Conservation (phyloP, 2,329 filamentous ascomycete genomes). For the Colletotrichum sp. region DNA sequence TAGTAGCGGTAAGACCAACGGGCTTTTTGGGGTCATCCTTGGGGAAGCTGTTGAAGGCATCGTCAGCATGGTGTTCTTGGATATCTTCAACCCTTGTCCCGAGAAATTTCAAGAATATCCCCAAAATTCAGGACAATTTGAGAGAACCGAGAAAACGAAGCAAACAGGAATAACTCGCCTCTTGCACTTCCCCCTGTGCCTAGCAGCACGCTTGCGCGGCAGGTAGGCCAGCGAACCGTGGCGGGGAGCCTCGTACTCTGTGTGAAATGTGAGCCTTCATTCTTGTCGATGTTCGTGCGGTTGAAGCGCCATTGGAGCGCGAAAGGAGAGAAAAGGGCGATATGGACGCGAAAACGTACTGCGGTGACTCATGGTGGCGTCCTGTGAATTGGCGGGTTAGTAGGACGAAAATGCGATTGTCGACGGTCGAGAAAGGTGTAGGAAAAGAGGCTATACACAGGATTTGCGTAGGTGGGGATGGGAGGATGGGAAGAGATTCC, state of each 20-base stretch:
- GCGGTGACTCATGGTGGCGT: not conserved
- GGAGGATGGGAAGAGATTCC: not conserved
- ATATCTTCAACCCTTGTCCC: too few species aligned
- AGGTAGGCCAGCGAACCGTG: conserved; percentile 92
- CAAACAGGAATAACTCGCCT: conserved; percentile 67
- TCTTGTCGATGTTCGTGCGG: conserved; percentile 26
- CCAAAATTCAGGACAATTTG: too few species aligned
- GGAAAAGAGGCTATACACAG: too few species aligned
- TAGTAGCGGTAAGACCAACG: too few species aligned
- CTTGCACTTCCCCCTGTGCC: conserved; percentile 98
- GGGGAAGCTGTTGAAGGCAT: conserved; percentile 74
- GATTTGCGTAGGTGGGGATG: not conserved
- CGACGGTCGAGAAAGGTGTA: not conserved
- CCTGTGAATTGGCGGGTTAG: not conserved
- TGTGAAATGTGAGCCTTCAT: not conserved
- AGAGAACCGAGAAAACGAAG: not conserved
- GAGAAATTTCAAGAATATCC: too few species aligned
- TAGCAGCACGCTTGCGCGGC: conserved; percentile 89
- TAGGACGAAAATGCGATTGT: not conserved
- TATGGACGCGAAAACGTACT: not conserved
- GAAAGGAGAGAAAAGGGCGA: not conserved
- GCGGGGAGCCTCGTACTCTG: conserved; percentile 81
- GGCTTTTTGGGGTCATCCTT: conserved; percentile 96
- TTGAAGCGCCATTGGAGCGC: conserved; percentile 8
- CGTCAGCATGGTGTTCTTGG: too few species aligned